phyloP scores from a whole-genome alignment of 495 filamentous ascomycete species.

The Aspergillus campestris region DNA sequence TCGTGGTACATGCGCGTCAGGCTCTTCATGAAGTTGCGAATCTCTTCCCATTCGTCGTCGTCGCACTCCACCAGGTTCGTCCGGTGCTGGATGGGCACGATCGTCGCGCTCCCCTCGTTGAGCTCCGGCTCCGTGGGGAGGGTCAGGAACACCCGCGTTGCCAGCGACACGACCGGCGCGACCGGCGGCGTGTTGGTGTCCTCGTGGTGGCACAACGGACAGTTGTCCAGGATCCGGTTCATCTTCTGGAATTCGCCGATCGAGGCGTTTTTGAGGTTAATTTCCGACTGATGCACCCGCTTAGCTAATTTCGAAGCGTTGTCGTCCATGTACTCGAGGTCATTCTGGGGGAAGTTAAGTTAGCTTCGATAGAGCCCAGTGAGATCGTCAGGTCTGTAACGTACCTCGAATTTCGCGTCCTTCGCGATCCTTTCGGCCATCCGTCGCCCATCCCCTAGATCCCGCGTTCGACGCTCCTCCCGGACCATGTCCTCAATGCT shows the following conservation, averaged over 20 bases:
- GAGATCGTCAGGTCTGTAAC: slow-evolving; percentile 6
- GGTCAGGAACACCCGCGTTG: slow-evolving; percentile 78
- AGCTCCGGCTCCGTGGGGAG: slow-evolving; percentile 87
- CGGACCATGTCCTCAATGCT: slow-evolving; percentile 90
- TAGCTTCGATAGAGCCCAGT: slow-evolving; percentile 12
- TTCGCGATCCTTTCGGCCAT: slow-evolving; percentile 89
- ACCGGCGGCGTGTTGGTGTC: slow-evolving; percentile 75
- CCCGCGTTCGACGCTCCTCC: slow-evolving; percentile 77
- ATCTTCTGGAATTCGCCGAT: slow-evolving; percentile 86
- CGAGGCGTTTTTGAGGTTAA: slow-evolving; percentile 80
- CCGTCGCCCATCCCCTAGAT: slow-evolving; percentile 71
- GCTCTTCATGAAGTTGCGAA: slow-evolving; percentile 98
- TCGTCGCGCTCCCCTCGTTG: slow-evolving; percentile 70
- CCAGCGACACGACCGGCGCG: slow-evolving; percentile 84
- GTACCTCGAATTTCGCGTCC: slow-evolving; percentile 77
- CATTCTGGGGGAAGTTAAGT: slow-evolving; percentile 48
- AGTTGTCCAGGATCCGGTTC: slow-evolving; percentile 78
- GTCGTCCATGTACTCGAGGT: slow-evolving; percentile 95
- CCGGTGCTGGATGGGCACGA: slow-evolving; percentile 83
- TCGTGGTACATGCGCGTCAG: slow-evolving; percentile 88
- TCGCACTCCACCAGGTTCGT: slow-evolving; percentile 92
- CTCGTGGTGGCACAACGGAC: slow-evolving; percentile 88
- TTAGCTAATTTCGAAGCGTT: slow-evolving; percentile 88
- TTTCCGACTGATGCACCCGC: slow-evolving; percentile 77
- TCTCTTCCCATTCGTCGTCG: slow-evolving; percentile 98